These are phyloP conservation scores for Huiozyma sinensis DNA, from an alignment of 805 yeast species.

Conservation along the genomic window DNA sequence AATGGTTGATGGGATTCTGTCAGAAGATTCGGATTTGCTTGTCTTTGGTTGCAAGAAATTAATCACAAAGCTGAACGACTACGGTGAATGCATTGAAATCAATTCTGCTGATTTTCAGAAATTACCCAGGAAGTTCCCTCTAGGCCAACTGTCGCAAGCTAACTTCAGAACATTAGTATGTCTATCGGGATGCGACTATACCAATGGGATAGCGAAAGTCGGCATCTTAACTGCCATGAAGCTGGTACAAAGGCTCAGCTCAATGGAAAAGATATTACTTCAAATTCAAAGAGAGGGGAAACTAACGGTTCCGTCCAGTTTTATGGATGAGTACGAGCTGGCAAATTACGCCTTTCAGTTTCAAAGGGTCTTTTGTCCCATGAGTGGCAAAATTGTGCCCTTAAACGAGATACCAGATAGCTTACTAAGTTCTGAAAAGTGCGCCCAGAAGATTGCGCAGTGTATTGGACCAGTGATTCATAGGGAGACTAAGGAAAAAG, in stretches of 20 bases:
- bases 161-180: conserved; percentile 72
- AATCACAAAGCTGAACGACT: conserved; percentile 72
- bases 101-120: conserved; percentile 41
- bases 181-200: conserved; percentile 93
- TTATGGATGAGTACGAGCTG: conserved; percentile 45
- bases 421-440: conserved; percentile 9
- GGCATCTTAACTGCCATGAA: conserved; percentile 72
- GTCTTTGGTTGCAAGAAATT: conserved; percentile 74
- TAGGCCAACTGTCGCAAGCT: conserved; percentile 40
- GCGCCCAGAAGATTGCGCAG: conserved; percentile 2
- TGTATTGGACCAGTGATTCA: conserved; percentile 32
- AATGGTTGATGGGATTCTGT: conserved; percentile 70
- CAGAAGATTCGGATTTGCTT: conserved; percentile 90
- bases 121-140: conserved; percentile 37
- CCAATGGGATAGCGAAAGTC: conserved; percentile 70
- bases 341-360: conserved; percentile 75
- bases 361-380: conserved; percentile 80
- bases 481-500: conserved; percentile 9
- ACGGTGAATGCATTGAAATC: conserved; percentile 61
- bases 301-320: conserved; percentile 41
- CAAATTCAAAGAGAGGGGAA: conserved; percentile 54
- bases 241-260: conserved; percentile 40
- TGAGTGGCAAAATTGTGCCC: conserved; percentile 36
- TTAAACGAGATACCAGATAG: conserved; percentile 45
- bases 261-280: conserved; percentile 45